A percentile compares a stretch with the other conserved stretches of the same genome.
phyloP scores from a whole-genome alignment of 225 moss, liverwort and hornwort species.

The Pseudisothecium myosuroides region DNA sequence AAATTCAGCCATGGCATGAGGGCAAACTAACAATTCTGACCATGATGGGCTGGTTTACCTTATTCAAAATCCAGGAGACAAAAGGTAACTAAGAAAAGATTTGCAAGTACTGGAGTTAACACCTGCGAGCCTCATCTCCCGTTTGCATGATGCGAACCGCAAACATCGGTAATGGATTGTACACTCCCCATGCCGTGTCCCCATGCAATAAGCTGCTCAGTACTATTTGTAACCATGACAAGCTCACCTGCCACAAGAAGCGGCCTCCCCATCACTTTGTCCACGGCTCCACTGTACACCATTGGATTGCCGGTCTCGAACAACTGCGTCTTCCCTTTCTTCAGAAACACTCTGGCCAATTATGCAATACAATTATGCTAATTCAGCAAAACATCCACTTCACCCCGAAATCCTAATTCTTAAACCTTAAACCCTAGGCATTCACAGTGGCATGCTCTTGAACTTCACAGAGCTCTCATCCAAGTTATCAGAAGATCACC shows the following conservation, averaged over 20 bases:
- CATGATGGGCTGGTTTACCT: too few relatives aligned
- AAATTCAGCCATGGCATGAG: too few relatives aligned
- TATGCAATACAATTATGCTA: constrained; percentile 7
- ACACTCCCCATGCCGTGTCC: constrained; percentile 95
- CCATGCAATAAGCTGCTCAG: constrained; percentile 76
- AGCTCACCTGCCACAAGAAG: constrained; percentile 62
- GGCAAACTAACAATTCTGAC: too few relatives aligned
- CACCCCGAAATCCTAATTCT: background rate
- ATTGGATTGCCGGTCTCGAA: constrained; percentile 88
- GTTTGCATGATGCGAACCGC: constrained; percentile 90
- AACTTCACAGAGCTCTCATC: background rate
- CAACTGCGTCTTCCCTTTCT: constrained; percentile 78
- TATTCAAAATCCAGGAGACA: background rate
- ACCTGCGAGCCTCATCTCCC: constrained; percentile 71
- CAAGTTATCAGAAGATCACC: background rate
- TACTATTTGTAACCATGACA: constrained; percentile 65
- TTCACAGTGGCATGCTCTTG: background rate
- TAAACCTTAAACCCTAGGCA: background rate
- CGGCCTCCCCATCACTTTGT: constrained; percentile 76
- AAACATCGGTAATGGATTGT: constrained; percentile 83
- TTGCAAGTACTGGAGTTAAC: background rate
- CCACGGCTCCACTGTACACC: constrained; percentile 92
- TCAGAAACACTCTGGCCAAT: constrained; percentile 69
- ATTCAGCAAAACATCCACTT: background rate
- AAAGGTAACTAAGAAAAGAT: background rate